Evolutionary conservation across 208 protist species (phyloP), one percentile per base, ranked within the genome.

Genomic region (Leishmania arabica): DNA sequence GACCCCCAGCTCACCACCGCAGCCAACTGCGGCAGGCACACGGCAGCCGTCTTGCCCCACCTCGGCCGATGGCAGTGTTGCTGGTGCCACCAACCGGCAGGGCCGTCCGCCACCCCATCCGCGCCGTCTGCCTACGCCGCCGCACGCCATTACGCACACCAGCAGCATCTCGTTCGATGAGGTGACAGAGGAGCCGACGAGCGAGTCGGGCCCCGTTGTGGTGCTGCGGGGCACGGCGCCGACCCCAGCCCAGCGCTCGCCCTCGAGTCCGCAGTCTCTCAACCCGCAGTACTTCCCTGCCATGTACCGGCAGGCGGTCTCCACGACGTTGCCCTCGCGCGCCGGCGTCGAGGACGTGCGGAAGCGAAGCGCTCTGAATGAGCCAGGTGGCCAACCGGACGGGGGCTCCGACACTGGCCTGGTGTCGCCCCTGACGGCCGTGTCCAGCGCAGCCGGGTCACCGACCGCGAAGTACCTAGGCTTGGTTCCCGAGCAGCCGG

Each of bases 151-250:
- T 74, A 86, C 82, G 53, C 82, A 86, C 82, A 80, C 82, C 64
- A 78, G 69, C 82, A 86, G 82, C 47, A 82, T 86, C 65, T 86
- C 82, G 17, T 82, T 87, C 56, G 84, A 87, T 58, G 84, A 87
- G 71, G 49, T 87, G 9, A 81, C 78, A 13, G 84, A 83, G 71
- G 84, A 84, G 75, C 77, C 73, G 19, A 87, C 78, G 27, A 84
- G 84, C 54, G 84, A 87, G 75, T 76, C 64, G 19, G 82, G 82
- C 0, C 82, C 82, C 31, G 45, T 86, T 4, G 82, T 86, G 17
- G 82, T 86, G 82, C 82, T 86, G 72, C 82, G 82, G 40, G 73
- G 82, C 64, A 79, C 65, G 31, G 79, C 82, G 56, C 78, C 77
- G 74, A 77, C 77, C 11, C 51, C 40, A n/a, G 54, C 73, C 1